phyloP scores from a whole-genome alignment of 2,329 filamentous ascomycete genomes.

The Gyromitra esculenta region DNA sequence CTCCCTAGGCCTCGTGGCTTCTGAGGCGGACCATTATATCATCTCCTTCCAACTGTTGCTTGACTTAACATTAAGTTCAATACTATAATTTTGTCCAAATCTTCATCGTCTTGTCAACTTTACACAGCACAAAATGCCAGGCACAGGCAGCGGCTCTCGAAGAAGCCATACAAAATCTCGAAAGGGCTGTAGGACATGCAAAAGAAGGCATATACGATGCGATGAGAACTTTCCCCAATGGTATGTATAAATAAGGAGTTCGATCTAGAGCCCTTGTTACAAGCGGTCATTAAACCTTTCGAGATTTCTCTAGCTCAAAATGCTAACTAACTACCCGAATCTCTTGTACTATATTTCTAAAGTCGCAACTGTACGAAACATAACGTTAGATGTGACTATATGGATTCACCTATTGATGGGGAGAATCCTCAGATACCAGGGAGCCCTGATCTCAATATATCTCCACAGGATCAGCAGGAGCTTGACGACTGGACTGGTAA shows the following conservation, averaged over 20 bases:
- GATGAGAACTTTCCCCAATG: conserved; percentile 98
- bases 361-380: conserved; percentile 99
- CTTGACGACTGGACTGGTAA: conserved; percentile 86
- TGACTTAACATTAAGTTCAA: conserved; percentile 40
- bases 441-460: conserved; percentile 78
- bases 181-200: conserved; percentile 98
- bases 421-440: conserved; percentile 66
- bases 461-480: conserved; percentile 80
- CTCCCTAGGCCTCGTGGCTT: conserved; percentile 31
- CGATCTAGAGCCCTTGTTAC: conserved; percentile 21
- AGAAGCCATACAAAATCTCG: conserved; percentile 97
- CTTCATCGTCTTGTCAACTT: conserved; percentile 23
- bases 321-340: conserved; percentile 31
- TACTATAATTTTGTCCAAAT: conserved; percentile 50
- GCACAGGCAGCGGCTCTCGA: conserved; percentile 59
- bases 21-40: conserved; percentile 36
- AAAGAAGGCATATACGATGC: conserved; percentile 95
- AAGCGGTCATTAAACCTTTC: conserved; percentile 37
- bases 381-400: conserved; percentile 97
- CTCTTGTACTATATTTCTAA: conserved; percentile 48
- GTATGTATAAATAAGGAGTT: conserved; percentile 65
- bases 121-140: conserved; percentile 50
- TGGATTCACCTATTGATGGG: conserved; percentile 76
- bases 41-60: conserved; percentile 35
- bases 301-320: conserved; percentile 43